Percentiles rank a stretch among this genome's conserved stretches.
phyloP scores from a whole-genome alignment of 306 rosid species.

The Cucurbita argyrosperma region DNA sequence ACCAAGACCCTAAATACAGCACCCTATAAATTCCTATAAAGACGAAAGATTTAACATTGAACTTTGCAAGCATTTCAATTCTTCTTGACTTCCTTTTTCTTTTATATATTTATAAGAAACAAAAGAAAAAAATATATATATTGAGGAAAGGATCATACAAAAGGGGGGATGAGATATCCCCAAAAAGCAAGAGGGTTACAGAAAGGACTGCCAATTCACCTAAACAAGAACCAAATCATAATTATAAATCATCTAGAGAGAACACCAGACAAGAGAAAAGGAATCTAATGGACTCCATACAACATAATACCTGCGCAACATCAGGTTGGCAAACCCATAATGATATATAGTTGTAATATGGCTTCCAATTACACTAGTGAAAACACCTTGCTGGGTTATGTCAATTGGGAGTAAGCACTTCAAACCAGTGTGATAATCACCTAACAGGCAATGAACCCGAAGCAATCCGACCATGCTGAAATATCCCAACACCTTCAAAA shows the following conservation, averaged over 20 bases:
- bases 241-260: not conserved
- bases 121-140: not conserved
- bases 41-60: not conserved
- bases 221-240: not conserved
- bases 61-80: not conserved
- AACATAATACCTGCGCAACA: constrained; percentile 66
- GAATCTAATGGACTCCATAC: not conserved
- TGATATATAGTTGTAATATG: constrained; percentile 87
- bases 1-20: not conserved
- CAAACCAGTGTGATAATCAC: constrained; percentile 90
- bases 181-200: not conserved
- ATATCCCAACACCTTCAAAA: constrained; percentile 93
- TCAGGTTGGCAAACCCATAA: constrained; percentile 91
- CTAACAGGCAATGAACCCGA: constrained; percentile 84
- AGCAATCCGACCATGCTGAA: constrained; percentile 95
- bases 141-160: not conserved
- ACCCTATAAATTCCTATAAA: not conserved
- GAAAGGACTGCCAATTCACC: not conserved
- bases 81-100: not conserved
- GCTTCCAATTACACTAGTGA: constrained; percentile 71
- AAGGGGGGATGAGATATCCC: not conserved
- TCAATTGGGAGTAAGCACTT: constrained; percentile 75
- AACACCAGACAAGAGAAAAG: not conserved
- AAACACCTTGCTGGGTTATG: constrained; percentile 80
- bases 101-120: not conserved